phyloP scores from a whole-genome alignment of 202 grass and related monocot species.

The Musa balbisiana region DNA sequence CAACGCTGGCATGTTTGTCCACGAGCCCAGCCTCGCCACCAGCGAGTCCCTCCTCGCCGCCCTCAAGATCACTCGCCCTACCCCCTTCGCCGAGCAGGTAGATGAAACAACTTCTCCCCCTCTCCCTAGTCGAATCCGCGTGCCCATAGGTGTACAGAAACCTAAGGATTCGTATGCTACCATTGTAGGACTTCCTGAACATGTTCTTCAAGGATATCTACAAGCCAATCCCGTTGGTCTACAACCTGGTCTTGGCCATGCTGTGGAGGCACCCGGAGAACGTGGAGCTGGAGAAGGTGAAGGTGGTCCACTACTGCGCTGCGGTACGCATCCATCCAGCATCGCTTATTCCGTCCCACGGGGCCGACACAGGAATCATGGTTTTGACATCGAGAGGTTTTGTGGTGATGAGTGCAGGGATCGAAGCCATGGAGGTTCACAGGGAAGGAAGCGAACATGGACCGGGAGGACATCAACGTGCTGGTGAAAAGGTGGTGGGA shows the following conservation, averaged over 20 bases:
- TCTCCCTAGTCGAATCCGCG: too few relatives aligned
- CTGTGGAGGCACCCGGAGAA: slow-evolving; percentile 16
- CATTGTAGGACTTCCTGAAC: slow-evolving; percentile 14
- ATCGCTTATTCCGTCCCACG: neutral
- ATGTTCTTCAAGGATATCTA: slow-evolving; percentile 20
- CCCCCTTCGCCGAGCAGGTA: slow-evolving; percentile 63
- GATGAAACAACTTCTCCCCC: too few relatives aligned
- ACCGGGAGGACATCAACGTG: slow-evolving; percentile 15
- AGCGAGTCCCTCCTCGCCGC: slow-evolving; percentile 36
- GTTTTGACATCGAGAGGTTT: neutral
- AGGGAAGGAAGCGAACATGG: slow-evolving; percentile 19
- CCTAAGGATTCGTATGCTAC: too few relatives aligned
- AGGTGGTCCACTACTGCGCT: slow-evolving; percentile 20
- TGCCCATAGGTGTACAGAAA: too few relatives aligned
- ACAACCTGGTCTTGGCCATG: slow-evolving; percentile 16
- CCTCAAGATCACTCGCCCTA: slow-evolving; percentile 33
- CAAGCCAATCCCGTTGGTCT: slow-evolving; percentile 12
- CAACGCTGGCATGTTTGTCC: slow-evolving; percentile 88
- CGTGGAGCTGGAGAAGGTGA: slow-evolving; percentile 13
- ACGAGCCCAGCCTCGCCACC: slow-evolving; percentile 41
- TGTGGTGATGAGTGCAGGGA: neutral
- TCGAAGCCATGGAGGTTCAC: slow-evolving; percentile 21
- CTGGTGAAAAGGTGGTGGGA: slow-evolving; percentile 10
- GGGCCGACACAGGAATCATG: neutral
- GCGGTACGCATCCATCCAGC: neutral